phyloP scores from a whole-genome alignment of 2,329 filamentous ascomycete species.

The Xylariaceae sp. region DNA sequence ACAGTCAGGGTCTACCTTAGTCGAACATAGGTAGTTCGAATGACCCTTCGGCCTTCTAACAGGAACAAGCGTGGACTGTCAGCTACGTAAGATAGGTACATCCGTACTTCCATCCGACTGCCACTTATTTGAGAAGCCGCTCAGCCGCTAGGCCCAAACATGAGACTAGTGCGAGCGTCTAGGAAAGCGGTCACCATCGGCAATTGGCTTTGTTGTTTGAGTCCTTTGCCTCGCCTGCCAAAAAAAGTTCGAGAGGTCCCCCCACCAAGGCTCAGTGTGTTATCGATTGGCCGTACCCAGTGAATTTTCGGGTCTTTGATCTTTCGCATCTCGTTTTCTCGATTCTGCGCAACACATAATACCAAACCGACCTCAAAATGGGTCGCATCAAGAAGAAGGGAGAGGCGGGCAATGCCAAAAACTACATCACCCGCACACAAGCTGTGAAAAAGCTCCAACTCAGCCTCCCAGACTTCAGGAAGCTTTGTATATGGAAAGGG shows the following conservation, averaged over 20 bases:
- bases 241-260: constrained; percentile 25
- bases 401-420: constrained; percentile 87
- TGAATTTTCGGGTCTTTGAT: constrained; percentile 2
- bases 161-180: background rate
- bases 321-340: constrained; percentile 4
- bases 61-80: no score
- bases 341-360: constrained; percentile 5
- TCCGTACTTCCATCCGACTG: no score
- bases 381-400: constrained; percentile 87
- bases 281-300: constrained; percentile 14
- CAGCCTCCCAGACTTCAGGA: constrained; percentile 92
- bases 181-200: constrained; percentile 19
- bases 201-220: constrained; percentile 10
- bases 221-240: no score
- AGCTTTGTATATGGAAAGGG: constrained; percentile 99
- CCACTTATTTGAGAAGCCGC: no score
- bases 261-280: constrained; percentile 19
- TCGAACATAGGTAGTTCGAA: no score
- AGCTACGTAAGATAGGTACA: no score
- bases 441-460: constrained; percentile 97
- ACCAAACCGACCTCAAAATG: constrained; percentile 44
- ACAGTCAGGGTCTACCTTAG: no score
- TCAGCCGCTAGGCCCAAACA: constrained; percentile 1
- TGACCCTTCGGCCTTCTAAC: no score
- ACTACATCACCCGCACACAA: constrained; percentile 96